Evolutionary conservation across 495 filamentous ascomycete genomes (phyloP).

Genomic region (Elasticomyces elasticus): DNA sequence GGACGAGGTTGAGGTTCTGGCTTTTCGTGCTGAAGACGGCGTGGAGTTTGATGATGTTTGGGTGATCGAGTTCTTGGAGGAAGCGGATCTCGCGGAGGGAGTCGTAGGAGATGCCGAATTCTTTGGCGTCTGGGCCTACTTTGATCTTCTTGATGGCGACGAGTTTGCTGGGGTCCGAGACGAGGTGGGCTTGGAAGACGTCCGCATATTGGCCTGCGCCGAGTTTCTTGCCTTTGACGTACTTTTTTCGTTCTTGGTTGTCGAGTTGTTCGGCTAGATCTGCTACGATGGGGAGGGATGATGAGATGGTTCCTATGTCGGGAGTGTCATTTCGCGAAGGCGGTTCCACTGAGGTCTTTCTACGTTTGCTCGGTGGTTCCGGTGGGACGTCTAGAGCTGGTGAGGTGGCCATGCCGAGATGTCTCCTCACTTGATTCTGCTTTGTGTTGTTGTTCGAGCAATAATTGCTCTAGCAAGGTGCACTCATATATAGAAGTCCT

Average conservation of each 20-base stretch:
- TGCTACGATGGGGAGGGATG: constrained; percentile 1
- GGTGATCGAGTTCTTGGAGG: constrained; percentile 88
- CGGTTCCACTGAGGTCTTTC: constrained; percentile 7
- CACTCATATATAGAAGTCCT: background rate
- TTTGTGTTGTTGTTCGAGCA: background rate
- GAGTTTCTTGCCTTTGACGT: constrained; percentile 83
- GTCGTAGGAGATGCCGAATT: constrained; percentile 78
- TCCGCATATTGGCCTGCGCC: constrained; percentile 96
- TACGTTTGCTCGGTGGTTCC: constrained; percentile 13
- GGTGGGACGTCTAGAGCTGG: constrained; percentile 18
- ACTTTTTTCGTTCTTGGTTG: constrained; percentile 73
- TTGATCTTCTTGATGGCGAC: constrained; percentile 99
- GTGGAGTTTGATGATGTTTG: constrained; percentile 85
- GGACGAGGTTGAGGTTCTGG: constrained; percentile 84
- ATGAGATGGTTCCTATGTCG: background rate
- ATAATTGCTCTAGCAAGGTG: too few species aligned
- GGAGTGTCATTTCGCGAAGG: background rate
- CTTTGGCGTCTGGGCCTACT: constrained; percentile 68
- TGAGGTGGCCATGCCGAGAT: constrained; percentile 11
- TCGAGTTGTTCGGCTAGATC: constrained; percentile 84
- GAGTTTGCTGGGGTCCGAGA: constrained; percentile 51
- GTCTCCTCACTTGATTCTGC: background rate
- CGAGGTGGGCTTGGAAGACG: constrained; percentile 78
- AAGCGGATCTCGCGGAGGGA: constrained; percentile 91
- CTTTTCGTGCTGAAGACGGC: constrained; percentile 89